Conservation (phyloP, 2,329 filamentous ascomycete genomes). For the Lachnellula subtilissima region DNA sequence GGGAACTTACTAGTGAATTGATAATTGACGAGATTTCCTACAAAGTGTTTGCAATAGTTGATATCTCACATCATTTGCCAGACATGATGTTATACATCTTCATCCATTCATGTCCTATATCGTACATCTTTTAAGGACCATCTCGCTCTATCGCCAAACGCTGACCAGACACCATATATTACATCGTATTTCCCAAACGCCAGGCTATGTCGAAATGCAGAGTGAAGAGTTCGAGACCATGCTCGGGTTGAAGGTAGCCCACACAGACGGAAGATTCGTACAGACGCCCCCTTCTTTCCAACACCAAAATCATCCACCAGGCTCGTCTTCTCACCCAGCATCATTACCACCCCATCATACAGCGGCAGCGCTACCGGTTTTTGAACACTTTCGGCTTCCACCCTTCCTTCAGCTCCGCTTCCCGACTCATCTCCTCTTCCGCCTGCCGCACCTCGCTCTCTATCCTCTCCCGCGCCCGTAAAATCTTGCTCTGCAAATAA, state of each 20-base stretch:
- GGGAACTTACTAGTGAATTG: neutral
- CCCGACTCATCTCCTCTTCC: slow-evolving; percentile 64
- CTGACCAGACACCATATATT: slow-evolving; percentile 18
- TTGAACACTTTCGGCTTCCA: slow-evolving; percentile 97
- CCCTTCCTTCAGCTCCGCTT: slow-evolving; percentile 75
- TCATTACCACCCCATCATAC: slow-evolving; percentile 4
- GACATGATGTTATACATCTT: neutral
- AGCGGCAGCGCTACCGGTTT: slow-evolving; percentile 54
- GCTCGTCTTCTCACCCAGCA: slow-evolving; percentile 5
- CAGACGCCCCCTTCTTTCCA: slow-evolving; percentile 2
- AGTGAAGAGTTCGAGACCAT: slow-evolving; percentile 30
- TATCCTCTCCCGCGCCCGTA: slow-evolving; percentile 86
- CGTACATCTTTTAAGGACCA: slow-evolving; percentile 21
- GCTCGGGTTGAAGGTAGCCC: slow-evolving; percentile 10
- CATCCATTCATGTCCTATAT: slow-evolving; percentile 18
- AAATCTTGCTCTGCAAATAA: slow-evolving; percentile 95
- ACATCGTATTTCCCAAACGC: slow-evolving; percentile 30
- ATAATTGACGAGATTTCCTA: too few relatives aligned
- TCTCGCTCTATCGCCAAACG: slow-evolving; percentile 21
- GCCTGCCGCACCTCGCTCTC: slow-evolving; percentile 77
- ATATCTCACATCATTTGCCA: neutral
- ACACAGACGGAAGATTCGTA: slow-evolving; percentile 7
- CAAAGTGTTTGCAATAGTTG: neutral
- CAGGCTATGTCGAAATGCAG: slow-evolving; percentile 31
- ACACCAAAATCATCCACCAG: slow-evolving; percentile 1